Evolutionary conservation across 129 eudicot species (phyloP), one percentile per base, ranked within the genome.

Genomic region (Artemisia argyi): DNA sequence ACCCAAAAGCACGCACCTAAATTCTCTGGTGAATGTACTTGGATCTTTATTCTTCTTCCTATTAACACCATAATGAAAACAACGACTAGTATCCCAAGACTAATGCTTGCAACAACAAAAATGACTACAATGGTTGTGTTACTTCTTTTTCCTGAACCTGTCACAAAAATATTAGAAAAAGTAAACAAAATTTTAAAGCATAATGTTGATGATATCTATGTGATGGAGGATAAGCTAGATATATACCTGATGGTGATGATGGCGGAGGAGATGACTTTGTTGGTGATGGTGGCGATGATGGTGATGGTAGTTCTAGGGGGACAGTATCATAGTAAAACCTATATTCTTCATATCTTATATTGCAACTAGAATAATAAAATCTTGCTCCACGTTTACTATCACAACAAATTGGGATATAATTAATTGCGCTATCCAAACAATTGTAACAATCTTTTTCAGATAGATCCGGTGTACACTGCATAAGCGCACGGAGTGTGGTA

Each of bases 381-480:
- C 47, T 65, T 32, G 74, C 80, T 28, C 87, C 87, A 5, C 78
- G 71, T 76, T 50, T 70, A 7, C 63, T 22, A 3, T 24, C 67
- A 28, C 83, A 75, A 68, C 76, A 56, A 1, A 0, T n/a, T 11
- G 39, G 62, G 26, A 75, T 76, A 5, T 1, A 11, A 0, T 1
- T 22, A 3, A 71, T 56, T 7, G 82, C 60, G 3, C 3, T 1
- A 47, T 51, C 8, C 30, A 79, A 73, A 65, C 84, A 81, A 32
- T 26, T 48, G 24, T 26, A 3, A 58, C 87, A 80, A 13, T 32
- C 57, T 12, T 2, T 18, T 32, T 51, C 55, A 13, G 82, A 58
- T 8, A 72, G 49, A 70, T 83, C 82, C 7, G 82, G 80, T 72
- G 81, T 79, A 50, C 84, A 82, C 74, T 79, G 85, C 71, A 35